Evolutionary conservation across 2,329 filamentous ascomycete species (phyloP).

Genomic region (Grosmannia penicillata): DNA sequence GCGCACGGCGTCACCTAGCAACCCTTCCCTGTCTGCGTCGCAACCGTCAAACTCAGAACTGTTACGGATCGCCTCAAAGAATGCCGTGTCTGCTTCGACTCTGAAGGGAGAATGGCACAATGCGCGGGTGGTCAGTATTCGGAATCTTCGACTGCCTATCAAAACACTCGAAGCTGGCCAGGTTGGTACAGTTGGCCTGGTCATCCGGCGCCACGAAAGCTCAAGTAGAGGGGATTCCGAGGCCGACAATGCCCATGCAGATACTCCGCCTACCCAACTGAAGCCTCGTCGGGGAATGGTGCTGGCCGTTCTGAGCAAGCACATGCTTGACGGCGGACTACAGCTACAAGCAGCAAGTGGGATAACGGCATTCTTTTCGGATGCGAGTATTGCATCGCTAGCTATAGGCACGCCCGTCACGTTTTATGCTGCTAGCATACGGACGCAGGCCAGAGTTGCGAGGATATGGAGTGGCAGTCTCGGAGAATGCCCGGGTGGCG

Average conservation of each 20-base stretch:
- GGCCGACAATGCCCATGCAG: neutral
- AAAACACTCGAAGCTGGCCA: slow-evolving; percentile 62
- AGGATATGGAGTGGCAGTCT: slow-evolving; percentile 12
- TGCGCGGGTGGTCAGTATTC: slow-evolving; percentile 70
- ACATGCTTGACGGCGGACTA: slow-evolving; percentile 40
- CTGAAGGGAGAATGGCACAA: slow-evolving; percentile 60
- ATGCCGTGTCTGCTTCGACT: slow-evolving; percentile 33
- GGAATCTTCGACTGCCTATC: slow-evolving; percentile 76
- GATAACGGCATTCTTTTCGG: slow-evolving; percentile 56
- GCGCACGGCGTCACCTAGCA: slow-evolving; percentile 29
- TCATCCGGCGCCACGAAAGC: slow-evolving; percentile 30
- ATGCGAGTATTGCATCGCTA: slow-evolving; percentile 46
- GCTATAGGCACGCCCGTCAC: slow-evolving; percentile 57
- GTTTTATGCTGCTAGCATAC: slow-evolving; percentile 75
- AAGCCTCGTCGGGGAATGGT: slow-evolving; percentile 71
- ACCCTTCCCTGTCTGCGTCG: slow-evolving; percentile 34
- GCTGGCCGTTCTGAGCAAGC: slow-evolving; percentile 45
- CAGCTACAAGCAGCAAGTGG: slow-evolving; percentile 52
- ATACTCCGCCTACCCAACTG: slow-evolving; percentile 9
- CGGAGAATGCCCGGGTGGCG: slow-evolving; percentile 4
- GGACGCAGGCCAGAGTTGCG: slow-evolving; percentile 60
- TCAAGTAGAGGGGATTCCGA: too few relatives aligned
- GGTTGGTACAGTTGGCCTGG: slow-evolving; percentile 75
- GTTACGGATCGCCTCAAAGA: slow-evolving; percentile 35
- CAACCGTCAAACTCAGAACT: slow-evolving; percentile 40